Conservation (phyloP, 2,329 filamentous ascomycete genomes). For the Fusarium pseudograminearum region DNA sequence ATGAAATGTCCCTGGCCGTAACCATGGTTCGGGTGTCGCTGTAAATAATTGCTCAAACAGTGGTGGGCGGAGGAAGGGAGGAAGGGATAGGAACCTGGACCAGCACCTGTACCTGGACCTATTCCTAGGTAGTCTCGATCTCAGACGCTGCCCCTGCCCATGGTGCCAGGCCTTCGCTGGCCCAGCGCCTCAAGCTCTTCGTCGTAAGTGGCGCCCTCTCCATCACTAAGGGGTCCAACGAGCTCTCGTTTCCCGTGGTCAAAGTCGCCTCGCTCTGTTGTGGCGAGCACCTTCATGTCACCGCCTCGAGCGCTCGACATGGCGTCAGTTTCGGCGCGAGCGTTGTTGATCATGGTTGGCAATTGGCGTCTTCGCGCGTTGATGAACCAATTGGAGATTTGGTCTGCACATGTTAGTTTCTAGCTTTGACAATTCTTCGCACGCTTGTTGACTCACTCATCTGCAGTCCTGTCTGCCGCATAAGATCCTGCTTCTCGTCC, state of each 20-base stretch:
- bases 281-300: slow-evolving; percentile 55
- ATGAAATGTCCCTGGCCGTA: slow-evolving; percentile 32
- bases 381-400: slow-evolving; percentile 86
- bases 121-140: background rate
- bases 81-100: background rate
- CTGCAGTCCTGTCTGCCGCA: slow-evolving; percentile 79
- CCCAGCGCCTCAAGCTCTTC: slow-evolving; percentile 55
- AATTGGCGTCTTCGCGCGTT: slow-evolving; percentile 77
- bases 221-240: slow-evolving; percentile 60
- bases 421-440: background rate
- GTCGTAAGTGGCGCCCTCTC: slow-evolving; percentile 59
- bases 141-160: slow-evolving; percentile 62
- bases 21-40: slow-evolving; percentile 24
- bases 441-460: slow-evolving; percentile 71
- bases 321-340: slow-evolving; percentile 63
- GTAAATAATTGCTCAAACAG: slow-evolving; percentile 4
- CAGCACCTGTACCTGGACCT: background rate
- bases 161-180: slow-evolving; percentile 51
- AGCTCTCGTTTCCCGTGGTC: slow-evolving; percentile 53
- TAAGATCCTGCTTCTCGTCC: slow-evolving; percentile 86
- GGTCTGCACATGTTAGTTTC: slow-evolving; percentile 58
- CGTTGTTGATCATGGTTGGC: slow-evolving; percentile 69
- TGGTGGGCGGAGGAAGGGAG: background rate
- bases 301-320: slow-evolving; percentile 53
- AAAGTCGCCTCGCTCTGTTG: slow-evolving; percentile 56